These are phyloP conservation scores for Aspergillus eucalypticola DNA, from an alignment of 2,329 filamentous ascomycete genomes.

Conservation along the genomic window DNA sequence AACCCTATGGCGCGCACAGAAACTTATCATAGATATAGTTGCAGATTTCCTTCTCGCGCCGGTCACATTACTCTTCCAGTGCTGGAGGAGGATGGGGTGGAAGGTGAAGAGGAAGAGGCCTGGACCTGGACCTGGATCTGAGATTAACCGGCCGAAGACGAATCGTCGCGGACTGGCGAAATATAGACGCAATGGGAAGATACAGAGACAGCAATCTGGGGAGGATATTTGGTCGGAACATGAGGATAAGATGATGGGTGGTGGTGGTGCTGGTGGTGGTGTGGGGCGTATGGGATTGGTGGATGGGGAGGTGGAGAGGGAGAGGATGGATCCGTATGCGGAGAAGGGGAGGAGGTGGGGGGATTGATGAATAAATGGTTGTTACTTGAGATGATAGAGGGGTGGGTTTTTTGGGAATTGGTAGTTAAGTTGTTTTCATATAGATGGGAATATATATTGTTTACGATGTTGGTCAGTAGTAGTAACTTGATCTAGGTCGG, in stretches of 20 bases:
- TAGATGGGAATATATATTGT: too few species aligned
- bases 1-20: slow-evolving; percentile 24
- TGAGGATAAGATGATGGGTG: slow-evolving; percentile 18
- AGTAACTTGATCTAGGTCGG: too few species aligned
- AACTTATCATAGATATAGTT: slow-evolving; percentile 24
- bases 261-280: slow-evolving; percentile 15
- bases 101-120: slow-evolving; percentile 3
- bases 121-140: too few species aligned
- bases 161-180: not conserved
- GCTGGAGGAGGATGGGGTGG: not conserved
- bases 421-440: too few species aligned
- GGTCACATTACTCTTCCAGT: slow-evolving; percentile 3
- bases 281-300: not conserved
- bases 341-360: slow-evolving; percentile 14
- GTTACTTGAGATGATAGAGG: not conserved
- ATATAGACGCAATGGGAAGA: slow-evolving; percentile 20
- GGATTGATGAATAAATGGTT: not conserved
- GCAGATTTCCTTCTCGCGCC: slow-evolving; percentile 28
- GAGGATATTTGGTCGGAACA: slow-evolving; percentile 37
- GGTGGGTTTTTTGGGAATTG: not conserved
- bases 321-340: slow-evolving; percentile 6
- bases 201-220: slow-evolving; percentile 22
- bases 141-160: too few species aligned
- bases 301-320: slow-evolving; percentile 13
- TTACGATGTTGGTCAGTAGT: too few species aligned